These are phyloP conservation scores for Daldinia loculata DNA, from an alignment of 495 filamentous ascomycete genomes.

Conservation along the genomic window DNA sequence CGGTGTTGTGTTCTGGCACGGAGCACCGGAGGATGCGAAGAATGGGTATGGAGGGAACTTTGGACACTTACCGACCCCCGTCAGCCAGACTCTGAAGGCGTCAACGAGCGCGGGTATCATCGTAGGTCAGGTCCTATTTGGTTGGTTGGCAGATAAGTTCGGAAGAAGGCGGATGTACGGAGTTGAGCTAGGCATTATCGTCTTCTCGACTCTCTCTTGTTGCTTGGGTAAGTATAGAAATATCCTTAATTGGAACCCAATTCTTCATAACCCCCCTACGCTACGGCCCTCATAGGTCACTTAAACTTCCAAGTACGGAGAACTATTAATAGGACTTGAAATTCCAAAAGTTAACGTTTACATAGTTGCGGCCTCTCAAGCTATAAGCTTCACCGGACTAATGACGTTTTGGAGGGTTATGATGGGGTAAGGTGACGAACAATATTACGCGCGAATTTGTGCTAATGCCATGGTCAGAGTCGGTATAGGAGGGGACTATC, in stretches of 20 bases:
- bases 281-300: not conserved
- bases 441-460: conserved; percentile 20
- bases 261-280: not conserved
- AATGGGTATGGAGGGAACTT: conserved; percentile 52
- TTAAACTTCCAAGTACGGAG: not conserved
- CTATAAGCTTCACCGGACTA: conserved; percentile 73
- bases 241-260: not conserved
- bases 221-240: conserved; percentile 30
- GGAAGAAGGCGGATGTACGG: conserved; percentile 83
- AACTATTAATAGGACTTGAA: not conserved
- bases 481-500: conserved; percentile 79
- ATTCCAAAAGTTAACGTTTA: conserved; percentile 2
- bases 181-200: conserved; percentile 76
- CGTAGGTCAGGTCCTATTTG: conserved; percentile 77
- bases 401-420: conserved; percentile 82
- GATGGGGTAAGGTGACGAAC: conserved; percentile 61
- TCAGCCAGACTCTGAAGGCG: conserved; percentile 77
- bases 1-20: conserved; percentile 77
- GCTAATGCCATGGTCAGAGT: conserved; percentile 46
- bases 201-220: conserved; percentile 48
- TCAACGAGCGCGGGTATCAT: conserved; percentile 78
- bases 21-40: conserved; percentile 37
- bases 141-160: conserved; percentile 71
- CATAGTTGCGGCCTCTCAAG: conserved; percentile 62
- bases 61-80: conserved; percentile 63